Base-by-base conservation (phyloP, 177 flowering plant species). In the Vitis hybrid region DNA sequence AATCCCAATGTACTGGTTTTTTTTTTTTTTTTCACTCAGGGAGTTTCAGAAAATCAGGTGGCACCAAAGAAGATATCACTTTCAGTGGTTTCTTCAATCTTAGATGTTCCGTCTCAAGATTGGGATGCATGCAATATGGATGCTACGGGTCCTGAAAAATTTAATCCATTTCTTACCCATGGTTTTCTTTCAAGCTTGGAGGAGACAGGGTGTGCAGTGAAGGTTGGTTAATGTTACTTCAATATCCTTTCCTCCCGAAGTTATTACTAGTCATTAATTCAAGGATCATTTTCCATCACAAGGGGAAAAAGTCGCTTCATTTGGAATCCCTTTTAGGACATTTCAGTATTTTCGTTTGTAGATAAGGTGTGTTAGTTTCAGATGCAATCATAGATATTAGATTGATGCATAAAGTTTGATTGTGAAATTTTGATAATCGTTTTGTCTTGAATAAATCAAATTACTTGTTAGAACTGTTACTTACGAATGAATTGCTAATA, bases 61-160 rank as follows among this genome's bases (percentile, higher is more conserved):
- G 70, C 60, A 58, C 79, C 86, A 45, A 83, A 73, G 69, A 85
- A 73, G 76, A 69, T 94, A 68, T 85, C 87, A 11, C 65, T 92
- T 74, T 87, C 89, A 2, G 85, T 88, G 69, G 75, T 82, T 71
- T 85, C 97, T 57, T 94, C 98, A 59, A 84, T 94, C 63, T 85
- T 80, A 55, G 91, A 94, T 74, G 78, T 94, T 76, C 67, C 91
- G n/a, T 51, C 90, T 2, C 31, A 66, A 70, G 92, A 80, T 2
- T 94, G 98, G 98, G 97, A 94, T 84, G 91, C 92, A 16, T 94
- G 98, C 73, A 83, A 84, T 57, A 54, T 82, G 39, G 97, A 87
- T 84, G 83, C 91, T n/a, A 78, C 90, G 16, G 95, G 95, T 19
- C 74, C 80, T 56, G 88, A 86, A 48, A 86, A 84, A 22, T 80